Evolutionary conservation across 192 early-diverging fungal genomes (phyloP), one percentile per base, ranked within the genome.

Genomic region (Gamsiella multidivaricata): DNA sequence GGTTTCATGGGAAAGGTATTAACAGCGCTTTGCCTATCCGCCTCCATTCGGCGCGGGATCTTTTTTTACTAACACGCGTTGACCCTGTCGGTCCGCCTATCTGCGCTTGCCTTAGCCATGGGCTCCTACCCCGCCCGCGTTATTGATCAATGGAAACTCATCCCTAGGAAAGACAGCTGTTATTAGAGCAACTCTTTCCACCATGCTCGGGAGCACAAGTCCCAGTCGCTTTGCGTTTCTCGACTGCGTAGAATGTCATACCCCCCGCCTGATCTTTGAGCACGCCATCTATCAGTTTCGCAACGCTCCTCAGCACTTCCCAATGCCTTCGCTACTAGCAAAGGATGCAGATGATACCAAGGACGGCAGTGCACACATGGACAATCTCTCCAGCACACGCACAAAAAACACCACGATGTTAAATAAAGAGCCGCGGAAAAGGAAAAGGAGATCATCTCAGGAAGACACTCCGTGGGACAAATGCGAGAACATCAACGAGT

Each of bases 191-290:
- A 37, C 69, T 25, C 22, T 81, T 7, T 58, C 61, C 0, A 56
- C 55, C 5, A 39, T 69, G 3, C 58, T 87, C 3, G 47, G 69
- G 0, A 42, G 61, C 23, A 22, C 45, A 6, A 42, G 56, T 4
- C 61, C 79, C 3, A 74, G 63, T 54, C 67, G 75, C 36, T 86
- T 73, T 56, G 85, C 88, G 7, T 90, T 85, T 63, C 65, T 95
- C 7, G 91, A 92, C 79, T 93, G 92, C 65, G 79, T 93, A 8
- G 94, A 94, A 72, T 90, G 92, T 54, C 87, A 88, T 59, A 89
- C 92, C 1, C 86, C 90, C 22, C 85, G 93, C 3, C 80, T 94
- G 54, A 65, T 97, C 26, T 94, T 94, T 80, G 94, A 97, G 50
- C 88, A 87, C 25, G 85, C 86, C 17, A 82, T 95, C 54, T 88